A percentile compares a stretch with the other conserved stretches of the same genome.
Conservation (phyloP, 2,329 filamentous ascomycete species). For the Cercospora sp. region DNA sequence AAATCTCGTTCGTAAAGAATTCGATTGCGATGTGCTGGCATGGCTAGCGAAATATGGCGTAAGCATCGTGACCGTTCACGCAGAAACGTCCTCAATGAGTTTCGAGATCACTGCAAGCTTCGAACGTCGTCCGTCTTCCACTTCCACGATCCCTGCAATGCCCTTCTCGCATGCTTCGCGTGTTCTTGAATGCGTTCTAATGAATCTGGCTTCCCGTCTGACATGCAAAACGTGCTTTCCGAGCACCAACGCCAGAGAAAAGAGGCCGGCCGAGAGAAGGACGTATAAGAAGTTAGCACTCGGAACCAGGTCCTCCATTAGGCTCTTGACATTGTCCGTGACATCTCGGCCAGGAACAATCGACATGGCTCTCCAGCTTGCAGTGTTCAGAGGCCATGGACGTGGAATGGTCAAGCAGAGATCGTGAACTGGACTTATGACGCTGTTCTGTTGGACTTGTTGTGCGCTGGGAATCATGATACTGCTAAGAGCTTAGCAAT, state of each 20-base stretch:
- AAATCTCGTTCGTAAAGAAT: neutral
- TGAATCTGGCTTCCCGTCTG: neutral
- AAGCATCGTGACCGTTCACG: neutral
- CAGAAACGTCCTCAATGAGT: constrained; percentile 2
- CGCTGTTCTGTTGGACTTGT: neutral
- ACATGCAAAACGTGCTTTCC: neutral
- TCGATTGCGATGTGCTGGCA: neutral
- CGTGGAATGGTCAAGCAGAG: neutral
- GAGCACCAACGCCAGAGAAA: neutral
- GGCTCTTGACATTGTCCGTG: neutral
- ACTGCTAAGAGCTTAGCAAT: neutral
- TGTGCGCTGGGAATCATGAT: neutral
- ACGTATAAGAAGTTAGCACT: neutral
- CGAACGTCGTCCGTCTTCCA: neutral
- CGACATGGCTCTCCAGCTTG: neutral
- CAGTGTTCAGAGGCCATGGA: neutral
- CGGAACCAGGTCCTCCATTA: neutral
- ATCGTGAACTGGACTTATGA: neutral
- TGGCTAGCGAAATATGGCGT: neutral
- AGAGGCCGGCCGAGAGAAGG: neutral
- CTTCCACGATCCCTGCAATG: neutral
- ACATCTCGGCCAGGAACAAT: neutral
- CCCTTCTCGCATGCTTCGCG: neutral
- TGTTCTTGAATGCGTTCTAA: neutral
- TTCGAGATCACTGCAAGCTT: neutral